Base-by-base conservation (phyloP, 2,329 filamentous ascomycete species). In the Exophiala sp. region DNA sequence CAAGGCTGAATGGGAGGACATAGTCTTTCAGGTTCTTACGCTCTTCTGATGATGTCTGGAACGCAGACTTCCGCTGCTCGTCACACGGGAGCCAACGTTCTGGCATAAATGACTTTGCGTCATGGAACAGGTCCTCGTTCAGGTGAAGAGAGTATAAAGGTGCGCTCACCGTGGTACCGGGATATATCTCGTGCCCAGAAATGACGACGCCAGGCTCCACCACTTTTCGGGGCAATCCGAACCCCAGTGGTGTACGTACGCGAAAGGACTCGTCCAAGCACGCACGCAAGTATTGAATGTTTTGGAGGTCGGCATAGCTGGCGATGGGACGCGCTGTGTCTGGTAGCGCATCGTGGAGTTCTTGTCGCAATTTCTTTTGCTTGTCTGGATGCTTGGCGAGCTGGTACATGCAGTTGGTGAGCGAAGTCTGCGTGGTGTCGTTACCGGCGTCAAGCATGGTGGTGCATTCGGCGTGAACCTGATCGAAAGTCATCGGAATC, bases 401-500 rank as follows among this genome's bases (percentile, higher is more conserved):
- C 11, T 52, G 39, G 32, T 52, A 60, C n/a, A 60, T 55, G 18
- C 42, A 48, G 16, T 52, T 58, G 8, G 57, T 58, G 16, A 60
- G 47, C 3, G 50, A 52, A 8, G 52, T 55, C 21, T 58, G 55
- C 3, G 57, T 60, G 3, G 57, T 60, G 40, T 60, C 55, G 36
- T 52, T 58, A 18, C 57, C 57, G 8, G 57, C 57, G 24, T 58
- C 43, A 16, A 60, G 32, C 47, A 58, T 55, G 14, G 51, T 58
- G 5, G 47, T 34, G 32, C 47, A 58, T 21, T 60, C 57, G 14
- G 57, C 51, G 7, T 52, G 7, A 10, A 60, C 39, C 34, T 60
- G 41, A n/a, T 35, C 24, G 9, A 55, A 11, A 6, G 36, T 21
- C 47, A 58, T 52, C 3, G 52, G 43, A 8, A 29, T 38, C 10